These are phyloP conservation scores for Sporothrix inflata DNA, from an alignment of 2,329 filamentous ascomycete genomes.

Conservation along the genomic window DNA sequence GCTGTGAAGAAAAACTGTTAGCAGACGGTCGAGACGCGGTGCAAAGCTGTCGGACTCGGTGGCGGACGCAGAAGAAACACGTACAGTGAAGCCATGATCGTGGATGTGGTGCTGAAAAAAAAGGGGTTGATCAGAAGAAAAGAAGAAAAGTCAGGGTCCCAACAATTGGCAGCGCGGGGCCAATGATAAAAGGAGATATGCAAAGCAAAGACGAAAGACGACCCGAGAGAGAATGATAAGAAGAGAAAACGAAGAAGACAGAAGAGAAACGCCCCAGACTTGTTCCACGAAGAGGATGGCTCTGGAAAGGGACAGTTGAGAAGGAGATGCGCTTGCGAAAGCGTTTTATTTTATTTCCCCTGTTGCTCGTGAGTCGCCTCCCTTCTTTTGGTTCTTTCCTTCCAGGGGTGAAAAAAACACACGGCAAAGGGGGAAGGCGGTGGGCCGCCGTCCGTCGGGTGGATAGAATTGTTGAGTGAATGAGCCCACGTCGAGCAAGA, in stretches of 20 bases:
- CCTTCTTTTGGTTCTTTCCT: not conserved
- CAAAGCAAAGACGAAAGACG: constrained; percentile 20
- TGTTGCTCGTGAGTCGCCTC: constrained; percentile 15
- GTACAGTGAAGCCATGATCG: constrained; percentile 28
- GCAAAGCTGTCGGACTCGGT: not conserved
- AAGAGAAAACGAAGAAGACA: constrained; percentile 20
- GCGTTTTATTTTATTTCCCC: constrained; percentile 29
- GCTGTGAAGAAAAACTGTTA: constrained; percentile 8
- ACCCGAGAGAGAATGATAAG: constrained; percentile 10
- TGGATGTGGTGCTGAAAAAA: not conserved
- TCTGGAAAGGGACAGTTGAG: not conserved
- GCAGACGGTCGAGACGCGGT: not conserved
- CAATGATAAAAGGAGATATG: constrained; percentile 22
- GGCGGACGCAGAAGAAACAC: not conserved
- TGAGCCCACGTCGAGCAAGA: constrained; percentile 35
- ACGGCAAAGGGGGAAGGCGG: constrained; percentile 23
- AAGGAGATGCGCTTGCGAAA: constrained; percentile 17
- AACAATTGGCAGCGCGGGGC: constrained; percentile 13
- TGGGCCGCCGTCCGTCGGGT: constrained; percentile 13
- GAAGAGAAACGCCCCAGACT: constrained; percentile 23
- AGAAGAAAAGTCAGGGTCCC: constrained; percentile 4
- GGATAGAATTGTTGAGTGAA: constrained; percentile 28
- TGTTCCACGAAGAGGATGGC: constrained; percentile 25
- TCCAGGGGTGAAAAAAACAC: constrained; percentile 20
- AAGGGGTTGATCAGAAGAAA: constrained; percentile 18